Percentiles rank a stretch among this genome's conserved stretches.
These are phyloP conservation scores for Aspergillus homomorphus DNA, from an alignment of 495 filamentous ascomycete genomes.

Conservation along the genomic window DNA sequence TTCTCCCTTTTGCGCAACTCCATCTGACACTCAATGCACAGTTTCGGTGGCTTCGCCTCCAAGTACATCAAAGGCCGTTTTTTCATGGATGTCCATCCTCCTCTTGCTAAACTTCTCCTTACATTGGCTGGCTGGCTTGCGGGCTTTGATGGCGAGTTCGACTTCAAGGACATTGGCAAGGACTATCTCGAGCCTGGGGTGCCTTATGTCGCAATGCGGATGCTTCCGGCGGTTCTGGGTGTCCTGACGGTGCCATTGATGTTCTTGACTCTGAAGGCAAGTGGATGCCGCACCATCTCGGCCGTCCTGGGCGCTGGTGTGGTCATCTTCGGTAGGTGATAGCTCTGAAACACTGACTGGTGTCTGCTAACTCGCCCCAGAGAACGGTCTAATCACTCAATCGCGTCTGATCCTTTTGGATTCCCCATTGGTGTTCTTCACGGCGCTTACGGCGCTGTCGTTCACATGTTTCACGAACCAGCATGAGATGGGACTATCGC, in stretches of 20 bases:
- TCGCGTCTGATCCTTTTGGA: conserved; percentile 94
- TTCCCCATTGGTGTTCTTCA: conserved; percentile 90
- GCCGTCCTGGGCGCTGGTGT: conserved; percentile 77
- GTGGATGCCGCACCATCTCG: conserved; percentile 81
- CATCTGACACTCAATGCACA: conserved; percentile 32
- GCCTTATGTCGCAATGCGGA: conserved; percentile 95
- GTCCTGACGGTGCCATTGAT: conserved; percentile 84
- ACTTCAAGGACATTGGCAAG: conserved; percentile 99
- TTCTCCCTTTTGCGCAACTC: neutral
- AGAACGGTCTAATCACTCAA: conserved; percentile 93
- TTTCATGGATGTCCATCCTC: conserved; percentile 99
- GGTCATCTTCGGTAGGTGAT: conserved; percentile 77
- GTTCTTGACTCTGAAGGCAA: conserved; percentile 90
- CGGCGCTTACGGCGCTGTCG: conserved; percentile 83
- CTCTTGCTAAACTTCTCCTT: conserved; percentile 93
- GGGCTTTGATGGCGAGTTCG: conserved; percentile 91
- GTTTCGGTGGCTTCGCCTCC: conserved; percentile 94
- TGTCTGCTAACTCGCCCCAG: conserved; percentile 41
- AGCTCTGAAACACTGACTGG: conserved; percentile 6
- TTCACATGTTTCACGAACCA: conserved; percentile 96
- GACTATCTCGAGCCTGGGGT: conserved; percentile 94
- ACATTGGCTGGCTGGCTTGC: conserved; percentile 94
- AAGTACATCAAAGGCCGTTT: conserved; percentile 99
- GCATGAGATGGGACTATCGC: conserved; percentile 83
- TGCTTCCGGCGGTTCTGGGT: conserved; percentile 86